phyloP scores from a whole-genome alignment of 176 grass and related monocot genomes.

The Tillandsia leiboldiana region DNA sequence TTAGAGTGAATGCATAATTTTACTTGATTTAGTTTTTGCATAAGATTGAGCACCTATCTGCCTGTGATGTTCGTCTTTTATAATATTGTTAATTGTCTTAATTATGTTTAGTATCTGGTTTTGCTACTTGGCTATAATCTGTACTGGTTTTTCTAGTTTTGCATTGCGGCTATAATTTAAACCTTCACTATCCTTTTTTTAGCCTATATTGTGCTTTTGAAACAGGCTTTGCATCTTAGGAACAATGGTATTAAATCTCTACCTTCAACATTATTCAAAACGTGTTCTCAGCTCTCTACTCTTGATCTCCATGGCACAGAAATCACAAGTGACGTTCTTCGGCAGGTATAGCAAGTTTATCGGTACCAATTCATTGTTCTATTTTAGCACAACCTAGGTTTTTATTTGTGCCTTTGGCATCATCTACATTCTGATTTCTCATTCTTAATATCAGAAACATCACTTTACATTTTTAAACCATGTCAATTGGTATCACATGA shows the following conservation, averaged over 20 bases:
- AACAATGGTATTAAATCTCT: constrained; percentile 81
- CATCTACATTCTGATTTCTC: neutral
- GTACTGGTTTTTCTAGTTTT: neutral
- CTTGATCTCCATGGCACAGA: constrained; percentile 92
- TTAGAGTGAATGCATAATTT: too few species aligned
- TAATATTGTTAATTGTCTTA: too few species aligned
- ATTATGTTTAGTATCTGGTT: too few species aligned
- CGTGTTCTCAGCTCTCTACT: constrained; percentile 54
- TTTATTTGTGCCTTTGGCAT: neutral
- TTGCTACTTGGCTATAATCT: neutral
- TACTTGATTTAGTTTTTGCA: too few species aligned
- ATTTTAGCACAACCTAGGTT: neutral
- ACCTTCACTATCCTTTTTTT: neutral
- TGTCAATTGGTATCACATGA: too few species aligned
- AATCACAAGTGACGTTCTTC: constrained; percentile 85
- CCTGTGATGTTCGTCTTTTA: too few species aligned
- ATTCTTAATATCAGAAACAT: neutral
- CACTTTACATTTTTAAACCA: neutral
- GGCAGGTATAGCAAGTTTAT: constrained; percentile 43
- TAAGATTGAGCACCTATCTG: too few species aligned
- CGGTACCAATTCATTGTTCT: neutral
- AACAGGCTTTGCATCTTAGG: constrained; percentile 57
- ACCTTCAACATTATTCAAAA: constrained; percentile 59
- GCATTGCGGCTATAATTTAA: neutral
- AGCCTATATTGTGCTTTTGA: neutral